Evolutionary conservation across 1,284 basidiomycete species (phyloP).

Genomic region (Gymnopus androsaceus): DNA sequence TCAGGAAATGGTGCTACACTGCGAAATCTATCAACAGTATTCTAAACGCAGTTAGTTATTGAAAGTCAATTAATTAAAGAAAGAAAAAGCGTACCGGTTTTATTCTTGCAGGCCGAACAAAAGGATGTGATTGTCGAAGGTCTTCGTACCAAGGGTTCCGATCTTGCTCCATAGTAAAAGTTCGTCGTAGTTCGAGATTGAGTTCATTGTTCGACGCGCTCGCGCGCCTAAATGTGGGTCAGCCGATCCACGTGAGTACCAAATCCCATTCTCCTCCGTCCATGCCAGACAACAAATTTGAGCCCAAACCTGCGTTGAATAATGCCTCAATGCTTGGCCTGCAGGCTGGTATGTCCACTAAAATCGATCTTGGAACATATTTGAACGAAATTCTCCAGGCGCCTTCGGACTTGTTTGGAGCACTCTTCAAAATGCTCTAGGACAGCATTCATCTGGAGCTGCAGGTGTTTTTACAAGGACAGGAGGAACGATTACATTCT

Average conservation of each 20-base stretch:
- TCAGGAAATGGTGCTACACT: slow-evolving; percentile 59
- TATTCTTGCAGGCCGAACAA: slow-evolving; percentile 28
- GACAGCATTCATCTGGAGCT: slow-evolving; percentile 82
- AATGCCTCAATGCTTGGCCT: slow-evolving; percentile 15
- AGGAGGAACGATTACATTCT: slow-evolving; percentile 81
- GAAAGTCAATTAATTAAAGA: background rate
- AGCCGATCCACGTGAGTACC: slow-evolving; percentile 12
- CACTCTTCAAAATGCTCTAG: slow-evolving; percentile 83
- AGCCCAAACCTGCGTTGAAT: slow-evolving; percentile 50
- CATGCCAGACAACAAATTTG: slow-evolving; percentile 51
- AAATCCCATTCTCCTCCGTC: slow-evolving; percentile 18
- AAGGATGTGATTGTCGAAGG: slow-evolving; percentile 36
- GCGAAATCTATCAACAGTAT: slow-evolving; percentile 5
- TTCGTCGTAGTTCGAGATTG: background rate
- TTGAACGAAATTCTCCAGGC: slow-evolving; percentile 40
- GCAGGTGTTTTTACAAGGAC: slow-evolving; percentile 81
- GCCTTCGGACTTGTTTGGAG: slow-evolving; percentile 79
- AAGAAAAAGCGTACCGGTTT: background rate
- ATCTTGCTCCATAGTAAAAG: background rate
- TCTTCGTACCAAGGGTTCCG: slow-evolving; percentile 44
- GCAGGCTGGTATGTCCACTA: slow-evolving; percentile 12
- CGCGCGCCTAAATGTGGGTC: slow-evolving; percentile 6
- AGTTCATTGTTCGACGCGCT: slow-evolving; percentile 13
- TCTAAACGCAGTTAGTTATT: background rate
- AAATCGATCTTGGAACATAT: background rate